A percentile compares a stretch with the other conserved stretches of the same genome.
These are phyloP conservation scores for Hypoxylon cercidicola DNA, from an alignment of 495 filamentous ascomycete species.

Conservation along the genomic window DNA sequence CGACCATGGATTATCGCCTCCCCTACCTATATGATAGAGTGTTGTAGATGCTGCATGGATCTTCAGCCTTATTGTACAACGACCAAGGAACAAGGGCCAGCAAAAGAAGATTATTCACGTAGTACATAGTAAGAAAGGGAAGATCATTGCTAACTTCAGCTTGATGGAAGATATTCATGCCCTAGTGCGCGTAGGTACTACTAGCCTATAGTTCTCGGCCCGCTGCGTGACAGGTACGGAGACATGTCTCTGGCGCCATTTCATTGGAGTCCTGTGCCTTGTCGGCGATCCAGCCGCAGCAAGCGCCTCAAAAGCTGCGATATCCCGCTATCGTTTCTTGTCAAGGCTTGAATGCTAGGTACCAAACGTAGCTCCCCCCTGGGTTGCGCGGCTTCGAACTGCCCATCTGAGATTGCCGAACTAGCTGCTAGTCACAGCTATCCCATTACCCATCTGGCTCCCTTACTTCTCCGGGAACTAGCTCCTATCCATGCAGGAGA, in stretches of 20 bases:
- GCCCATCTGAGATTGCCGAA: slow-evolving; percentile 36
- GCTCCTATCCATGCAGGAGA: background rate
- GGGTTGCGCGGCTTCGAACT: slow-evolving; percentile 20
- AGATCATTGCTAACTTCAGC: slow-evolving; percentile 22
- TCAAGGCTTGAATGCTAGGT: slow-evolving; percentile 15
- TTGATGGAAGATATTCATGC: background rate
- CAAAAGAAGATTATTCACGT: slow-evolving; percentile 2
- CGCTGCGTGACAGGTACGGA: slow-evolving; percentile 24
- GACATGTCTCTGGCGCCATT: slow-evolving; percentile 6
- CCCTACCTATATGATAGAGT: background rate
- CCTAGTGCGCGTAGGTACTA: no score
- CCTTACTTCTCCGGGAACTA: slow-evolving; percentile 10
- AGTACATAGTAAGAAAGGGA: slow-evolving; percentile 6
- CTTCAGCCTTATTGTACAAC: slow-evolving; percentile 33
- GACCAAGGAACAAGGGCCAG: slow-evolving; percentile 5
- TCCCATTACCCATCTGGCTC: slow-evolving; percentile 1
- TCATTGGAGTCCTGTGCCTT: slow-evolving; percentile 7
- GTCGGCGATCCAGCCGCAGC: slow-evolving; percentile 8
- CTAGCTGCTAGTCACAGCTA: slow-evolving; percentile 14
- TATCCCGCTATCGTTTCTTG: slow-evolving; percentile 14
- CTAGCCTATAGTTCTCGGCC: slow-evolving; percentile 27
- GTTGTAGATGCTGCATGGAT: slow-evolving; percentile 9
- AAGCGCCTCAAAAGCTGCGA: slow-evolving; percentile 25
- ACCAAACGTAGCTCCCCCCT: slow-evolving; percentile 8
- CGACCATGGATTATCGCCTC: background rate